Evolutionary conservation across 805 yeast species (phyloP).

Genomic region (Candida endomychidarum): DNA sequence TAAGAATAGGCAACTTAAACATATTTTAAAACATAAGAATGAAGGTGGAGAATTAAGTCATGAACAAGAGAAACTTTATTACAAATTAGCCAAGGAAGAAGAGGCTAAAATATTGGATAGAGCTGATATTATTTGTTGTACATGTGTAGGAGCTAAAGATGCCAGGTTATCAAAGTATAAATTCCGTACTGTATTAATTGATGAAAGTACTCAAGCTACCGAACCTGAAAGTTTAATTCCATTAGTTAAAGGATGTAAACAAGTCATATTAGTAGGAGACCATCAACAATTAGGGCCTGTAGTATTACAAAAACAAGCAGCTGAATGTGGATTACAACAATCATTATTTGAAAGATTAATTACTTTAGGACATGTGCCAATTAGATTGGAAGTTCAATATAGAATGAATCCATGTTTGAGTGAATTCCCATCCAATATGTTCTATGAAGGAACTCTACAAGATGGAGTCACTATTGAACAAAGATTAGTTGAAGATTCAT

Average conservation of each 20-base stretch:
- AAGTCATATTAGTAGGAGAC: slow-evolving; percentile 89
- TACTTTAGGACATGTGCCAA: slow-evolving; percentile 78
- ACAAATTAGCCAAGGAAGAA: slow-evolving; percentile 16
- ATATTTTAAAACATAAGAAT: slow-evolving; percentile 55
- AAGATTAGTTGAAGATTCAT: slow-evolving; percentile 51
- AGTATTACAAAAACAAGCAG: slow-evolving; percentile 74
- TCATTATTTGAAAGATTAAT: slow-evolving; percentile 87
- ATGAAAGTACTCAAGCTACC: slow-evolving; percentile 91
- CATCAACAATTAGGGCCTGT: slow-evolving; percentile 96
- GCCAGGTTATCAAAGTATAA: slow-evolving; percentile 50
- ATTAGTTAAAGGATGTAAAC: slow-evolving; percentile 83
- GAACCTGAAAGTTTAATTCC: slow-evolving; percentile 93
- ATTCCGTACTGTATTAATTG: slow-evolving; percentile 81
- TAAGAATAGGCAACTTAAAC: slow-evolving; percentile 52
- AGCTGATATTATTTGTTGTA: slow-evolving; percentile 82
- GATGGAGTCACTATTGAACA: slow-evolving; percentile 85
- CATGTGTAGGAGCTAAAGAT: slow-evolving; percentile 93
- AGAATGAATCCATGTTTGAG: slow-evolving; percentile 91
- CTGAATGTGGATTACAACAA: slow-evolving; percentile 81
- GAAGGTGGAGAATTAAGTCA: slow-evolving; percentile 68
- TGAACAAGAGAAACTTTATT: slow-evolving; percentile 44
- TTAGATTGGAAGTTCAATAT: slow-evolving; percentile 86
- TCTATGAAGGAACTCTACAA: slow-evolving; percentile 88
- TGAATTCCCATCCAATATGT: slow-evolving; percentile 87
- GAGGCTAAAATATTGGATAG: slow-evolving; percentile 52